A percentile compares a stretch with the other conserved stretches of the same genome.
These are phyloP conservation scores for Neoarthrinium moseri DNA, from an alignment of 2,329 filamentous ascomycete genomes.

Conservation along the genomic window DNA sequence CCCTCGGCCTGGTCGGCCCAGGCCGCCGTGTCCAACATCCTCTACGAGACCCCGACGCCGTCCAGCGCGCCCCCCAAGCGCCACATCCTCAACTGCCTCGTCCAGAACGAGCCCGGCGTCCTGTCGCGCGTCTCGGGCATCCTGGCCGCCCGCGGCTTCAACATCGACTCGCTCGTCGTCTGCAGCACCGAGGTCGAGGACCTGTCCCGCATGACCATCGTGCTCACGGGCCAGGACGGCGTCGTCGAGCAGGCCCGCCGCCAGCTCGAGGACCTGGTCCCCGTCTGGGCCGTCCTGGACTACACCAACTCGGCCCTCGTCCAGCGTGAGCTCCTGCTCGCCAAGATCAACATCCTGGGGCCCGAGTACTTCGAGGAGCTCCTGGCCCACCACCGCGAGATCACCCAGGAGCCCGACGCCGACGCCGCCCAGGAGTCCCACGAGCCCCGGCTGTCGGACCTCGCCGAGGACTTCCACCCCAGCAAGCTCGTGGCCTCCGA, in stretches of 20 bases:
- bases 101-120: conserved; percentile 98
- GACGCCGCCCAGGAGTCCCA: conserved; percentile 42
- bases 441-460: conserved; percentile 43
- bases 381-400: conserved; percentile 91
- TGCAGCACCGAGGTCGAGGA: conserved; percentile 98
- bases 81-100: conserved; percentile 95
- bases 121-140: conserved; percentile 96
- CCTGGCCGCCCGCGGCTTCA: conserved; percentile 93
- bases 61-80: conserved; percentile 83
- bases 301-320: conserved; percentile 92
- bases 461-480: conserved; percentile 78
- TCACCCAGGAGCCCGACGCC: conserved; percentile 48
- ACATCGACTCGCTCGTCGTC: conserved; percentile 97
- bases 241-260: conserved; percentile 95
- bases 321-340: conserved; percentile 90
- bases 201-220: conserved; percentile 97
- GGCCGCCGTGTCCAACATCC: conserved; percentile 94
- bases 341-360: conserved; percentile 94
- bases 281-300: conserved; percentile 97
- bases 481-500: conserved; percentile 82
- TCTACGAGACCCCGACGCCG: conserved; percentile 93
- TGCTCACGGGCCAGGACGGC: conserved; percentile 91
- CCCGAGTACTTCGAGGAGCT: conserved; percentile 99
- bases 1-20: conserved; percentile 84
- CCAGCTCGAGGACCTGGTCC: conserved; percentile 94